These are phyloP conservation scores for Prunus yedoensis DNA, from an alignment of 331 rosid species.

Conservation along the genomic window DNA sequence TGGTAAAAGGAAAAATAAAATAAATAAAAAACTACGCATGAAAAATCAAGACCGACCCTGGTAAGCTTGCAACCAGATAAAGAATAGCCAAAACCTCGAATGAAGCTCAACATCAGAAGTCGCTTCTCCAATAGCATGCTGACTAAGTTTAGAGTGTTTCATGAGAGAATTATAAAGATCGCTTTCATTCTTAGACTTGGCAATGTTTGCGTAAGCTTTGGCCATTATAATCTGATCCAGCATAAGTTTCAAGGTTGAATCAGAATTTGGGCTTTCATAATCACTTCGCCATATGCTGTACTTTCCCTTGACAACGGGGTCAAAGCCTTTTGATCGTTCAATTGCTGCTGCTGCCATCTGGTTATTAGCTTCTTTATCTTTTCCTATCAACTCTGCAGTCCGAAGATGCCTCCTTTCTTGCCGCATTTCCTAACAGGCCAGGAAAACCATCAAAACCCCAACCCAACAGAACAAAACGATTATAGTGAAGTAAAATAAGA, in stretches of 20 bases:
- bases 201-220: conserved; percentile 76
- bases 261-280: conserved; percentile 81
- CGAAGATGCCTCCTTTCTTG: conserved; percentile 73
- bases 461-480: conserved; percentile 27
- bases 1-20: conserved; percentile 40
- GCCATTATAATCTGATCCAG: conserved; percentile 97
- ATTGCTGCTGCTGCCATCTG: conserved; percentile 66
- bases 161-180: conserved; percentile 57
- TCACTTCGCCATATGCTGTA: conserved; percentile 96
- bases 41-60: conserved; percentile 24
- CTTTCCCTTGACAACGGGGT: conserved; percentile 64
- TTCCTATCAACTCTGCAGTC: conserved; percentile 53
- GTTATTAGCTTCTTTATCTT: conserved; percentile 63
- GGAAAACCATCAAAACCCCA: conserved; percentile 26
- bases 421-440: conserved; percentile 61
- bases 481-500: conserved; percentile 8
- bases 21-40: conserved; percentile 33
- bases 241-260: conserved; percentile 90
- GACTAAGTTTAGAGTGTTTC: conserved; percentile 59
- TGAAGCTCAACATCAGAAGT: conserved; percentile 81
- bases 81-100: conserved; percentile 55
- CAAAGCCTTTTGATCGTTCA: conserved; percentile 61
- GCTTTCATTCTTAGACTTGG: conserved; percentile 72
- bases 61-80: conserved; percentile 21
- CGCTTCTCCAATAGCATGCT: conserved; percentile 78